Evolutionary conservation across 306 rosid species (phyloP), one percentile per base, ranked within the genome.

Genomic region (Nissolia schottii): DNA sequence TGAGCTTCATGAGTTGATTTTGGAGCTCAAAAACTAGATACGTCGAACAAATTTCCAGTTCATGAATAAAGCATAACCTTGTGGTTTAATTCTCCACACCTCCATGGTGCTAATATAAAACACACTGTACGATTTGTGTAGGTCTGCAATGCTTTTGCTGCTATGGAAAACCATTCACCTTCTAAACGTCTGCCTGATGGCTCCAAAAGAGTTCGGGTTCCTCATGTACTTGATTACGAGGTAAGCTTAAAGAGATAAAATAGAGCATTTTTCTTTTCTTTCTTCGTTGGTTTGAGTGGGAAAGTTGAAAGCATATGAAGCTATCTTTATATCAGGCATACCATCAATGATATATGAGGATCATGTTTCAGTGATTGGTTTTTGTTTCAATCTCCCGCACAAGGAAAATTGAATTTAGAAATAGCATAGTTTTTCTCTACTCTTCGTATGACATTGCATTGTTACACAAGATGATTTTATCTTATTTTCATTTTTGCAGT

Each of bases 141-240:
- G 99, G 90, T 95, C 72, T 27, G 77, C 49, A 77, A 65, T 76
- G 73, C 75, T 45, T 31, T 16, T 46, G 57, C 72, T n/a, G 65
- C 75, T 1, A 65, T 45, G 80, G 96, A 89, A 54, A 89, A 76
- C 66, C 64, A 73, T 24, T 80, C 92, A 28, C 90, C 93, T 31
- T 83, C 85, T 74, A 94, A 89, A 81, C 97, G 94, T 35, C 81
- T 91, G 55, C 95, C 92, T 55, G 96, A 88, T 86, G 96, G 99
- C 73, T 94, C 97, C 45, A 94, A 94, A 79, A 88, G 99, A 81
- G 72, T 94, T 12, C 86, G 79, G 70, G 91, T 87, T 81, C 95
- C 97, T 9, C 84, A 81, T 77, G 88, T 77, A 69, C 75, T 82
- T 53, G 70, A 74, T 31, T 61, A 84, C 23, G 95, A 80, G 96